Evolutionary conservation across 306 rosid species (phyloP), one percentile per base, ranked within the genome.

Genomic region (Quercus dentata): DNA sequence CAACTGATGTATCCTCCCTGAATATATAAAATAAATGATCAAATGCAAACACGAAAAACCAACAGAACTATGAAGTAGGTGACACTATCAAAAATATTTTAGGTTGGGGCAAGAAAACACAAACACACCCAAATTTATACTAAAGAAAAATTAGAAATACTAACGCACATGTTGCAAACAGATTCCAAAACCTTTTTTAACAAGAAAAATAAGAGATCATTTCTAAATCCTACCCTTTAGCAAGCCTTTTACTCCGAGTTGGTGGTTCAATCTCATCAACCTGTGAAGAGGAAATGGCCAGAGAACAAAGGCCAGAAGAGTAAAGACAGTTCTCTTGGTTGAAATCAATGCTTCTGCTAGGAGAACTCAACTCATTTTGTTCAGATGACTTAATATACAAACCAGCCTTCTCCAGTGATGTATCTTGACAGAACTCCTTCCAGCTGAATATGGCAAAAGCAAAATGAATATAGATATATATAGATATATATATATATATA

Each of bases 401-500:
- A 72, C 89, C 84, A 79, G 87, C 89, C 77, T 89, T 87, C 88
- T 94, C 99, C 49, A 90, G 56, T 72, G 90, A 82, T 56, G 91
- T 87, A 77, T 92, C 99, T 87, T 81, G 86, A 82, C 92, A 87
- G 81, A 94, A 94, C 54, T 83, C 90, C 80, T 92, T 89, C 99
- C 99, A 94, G 46, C 99, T 94, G 85, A 78, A 88, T 71, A 83
- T 71, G 23, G 80, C 55, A 69, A 73, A 63, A 56, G 56, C 65
- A 85, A 77, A 51, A 78, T 74, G 77, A 73, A 85, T 15, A 71
- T 68, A n/a, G 46, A n/a, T 21, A 38, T 18, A n/a, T 41, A 49
- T 12, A 18, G 62, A n/a, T 54, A n/a, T 21, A 38, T 18, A n/a
- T 41, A 49, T 63, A n/a, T 54, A n/a, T 21, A n/a, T 21, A 38